Base-by-base conservation (phyloP, 2,329 filamentous ascomycete species). In the Sporothrix dimorphospora region DNA sequence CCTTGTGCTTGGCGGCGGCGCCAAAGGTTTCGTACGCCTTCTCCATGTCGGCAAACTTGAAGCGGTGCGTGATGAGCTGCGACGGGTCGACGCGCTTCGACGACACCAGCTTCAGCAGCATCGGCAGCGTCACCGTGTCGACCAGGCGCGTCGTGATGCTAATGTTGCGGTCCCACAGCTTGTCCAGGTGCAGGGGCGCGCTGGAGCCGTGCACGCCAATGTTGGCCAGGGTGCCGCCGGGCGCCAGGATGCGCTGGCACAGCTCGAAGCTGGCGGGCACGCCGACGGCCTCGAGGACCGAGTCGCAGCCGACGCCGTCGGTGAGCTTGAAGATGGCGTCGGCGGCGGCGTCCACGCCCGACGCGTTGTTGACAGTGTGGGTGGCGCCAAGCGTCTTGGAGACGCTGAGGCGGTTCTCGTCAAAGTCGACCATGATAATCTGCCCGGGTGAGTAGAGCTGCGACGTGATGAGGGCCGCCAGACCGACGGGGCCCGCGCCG, bases 231-330 rank as follows among this genome's bases (percentile, higher is more conserved):
- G 81, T 79, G 4, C 86, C 87, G 1, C 87, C 87, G 0, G 84
- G 79, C 0, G 84, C 86, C 11, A 89, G 82, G 30, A 90, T 76
- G 8, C 83, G 79, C 77, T 89, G 87, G 69, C 83, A 85, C 55
- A 88, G 78, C 19, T 85, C 81, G 76, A 89, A 88, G 0, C 85
- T 88, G 0, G 81, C 81, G 0, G 85, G 85, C 9, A 86, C 80
- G 0, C 87, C 87, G 1, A 89, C 88, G 0, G 86, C 86, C 77
- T 89, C 87, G 67, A 89, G 87, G 0, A 89, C 87, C 0, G 85
- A 81, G 72, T 90, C 87, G 74, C 85, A 88, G 0, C 87, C 87
- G 69, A 83, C 81, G 1, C 82, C 84, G n/a, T 83, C 82, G 0
- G 86, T 87, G 69, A 87, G 74, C 0, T 77, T 78, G 75, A 80